Conservation (phyloP, 2,329 filamentous ascomycete genomes). For the Phymatotrichopsis omnivora region DNA sequence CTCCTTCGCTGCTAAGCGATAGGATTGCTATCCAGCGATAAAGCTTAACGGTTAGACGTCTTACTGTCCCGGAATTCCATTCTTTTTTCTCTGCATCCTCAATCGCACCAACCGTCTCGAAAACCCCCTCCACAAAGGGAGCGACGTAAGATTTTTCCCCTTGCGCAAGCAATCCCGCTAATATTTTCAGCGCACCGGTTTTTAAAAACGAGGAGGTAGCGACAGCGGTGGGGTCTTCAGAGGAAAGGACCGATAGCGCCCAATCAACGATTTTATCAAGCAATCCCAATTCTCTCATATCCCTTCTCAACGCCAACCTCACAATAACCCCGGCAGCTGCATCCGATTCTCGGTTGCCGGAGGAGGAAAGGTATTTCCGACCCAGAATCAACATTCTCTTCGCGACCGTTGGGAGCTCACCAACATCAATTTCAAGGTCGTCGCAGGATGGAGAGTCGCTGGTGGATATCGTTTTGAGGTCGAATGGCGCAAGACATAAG, state of each 20-base stretch:
- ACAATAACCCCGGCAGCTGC: slow-evolving; percentile 77
- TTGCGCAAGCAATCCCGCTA: slow-evolving; percentile 29
- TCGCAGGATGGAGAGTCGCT: slow-evolving; percentile 23
- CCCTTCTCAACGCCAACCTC: slow-evolving; percentile 67
- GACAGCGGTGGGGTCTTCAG: slow-evolving; percentile 29
- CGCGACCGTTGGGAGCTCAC: slow-evolving; percentile 59
- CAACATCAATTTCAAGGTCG: slow-evolving; percentile 42
- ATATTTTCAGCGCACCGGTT: slow-evolving; percentile 25
- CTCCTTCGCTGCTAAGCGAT: slow-evolving; percentile 6
- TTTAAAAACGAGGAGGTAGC: slow-evolving; percentile 26
- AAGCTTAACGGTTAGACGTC: slow-evolving; percentile 23
- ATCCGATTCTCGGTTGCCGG: slow-evolving; percentile 73
- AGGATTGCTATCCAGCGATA: slow-evolving; percentile 26
- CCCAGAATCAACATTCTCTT: slow-evolving; percentile 60
- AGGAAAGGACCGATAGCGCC: slow-evolving; percentile 33
- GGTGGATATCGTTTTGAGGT: slow-evolving; percentile 69
- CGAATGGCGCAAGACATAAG: slow-evolving; percentile 76
- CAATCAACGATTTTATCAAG: slow-evolving; percentile 58
- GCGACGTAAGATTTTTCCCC: slow-evolving; percentile 19
- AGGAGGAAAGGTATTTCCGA: slow-evolving; percentile 57
- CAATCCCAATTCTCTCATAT: slow-evolving; percentile 74
- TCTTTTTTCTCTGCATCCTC: slow-evolving; percentile 18
- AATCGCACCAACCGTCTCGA: slow-evolving; percentile 13
- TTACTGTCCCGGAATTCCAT: slow-evolving; percentile 23
- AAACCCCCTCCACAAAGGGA: slow-evolving; percentile 11